phyloP scores from a whole-genome alignment of 106 monocot genomes.

The Dendrobium officinale region DNA sequence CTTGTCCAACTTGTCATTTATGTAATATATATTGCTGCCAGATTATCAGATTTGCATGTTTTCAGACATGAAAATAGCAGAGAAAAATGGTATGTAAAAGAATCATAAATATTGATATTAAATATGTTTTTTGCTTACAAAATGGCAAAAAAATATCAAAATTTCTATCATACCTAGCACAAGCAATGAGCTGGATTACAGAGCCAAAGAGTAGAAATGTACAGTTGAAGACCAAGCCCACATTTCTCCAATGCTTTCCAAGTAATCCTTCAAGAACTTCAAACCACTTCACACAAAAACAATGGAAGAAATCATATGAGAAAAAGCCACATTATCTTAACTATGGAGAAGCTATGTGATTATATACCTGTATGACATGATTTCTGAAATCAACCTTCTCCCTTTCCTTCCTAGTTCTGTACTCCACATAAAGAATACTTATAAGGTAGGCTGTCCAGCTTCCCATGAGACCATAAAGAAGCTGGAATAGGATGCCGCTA shows the following conservation, averaged over 20 bases:
- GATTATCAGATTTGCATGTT: neutral
- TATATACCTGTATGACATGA: slow-evolving; percentile 60
- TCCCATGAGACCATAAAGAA: slow-evolving; percentile 61
- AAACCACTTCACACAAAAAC: slow-evolving; percentile 46
- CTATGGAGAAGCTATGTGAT: neutral
- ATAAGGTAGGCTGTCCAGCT: slow-evolving; percentile 85
- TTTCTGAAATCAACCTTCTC: slow-evolving; percentile 73
- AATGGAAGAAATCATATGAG: neutral
- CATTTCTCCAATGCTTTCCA: slow-evolving; percentile 76
- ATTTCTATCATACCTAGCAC: slow-evolving; percentile 45
- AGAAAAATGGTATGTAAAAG: no score
- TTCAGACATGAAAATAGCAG: no score
- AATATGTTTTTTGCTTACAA: no score
- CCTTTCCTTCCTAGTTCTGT: slow-evolving; percentile 74
- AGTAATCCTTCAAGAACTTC: slow-evolving; percentile 68
- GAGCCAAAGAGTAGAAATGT: slow-evolving; percentile 79
- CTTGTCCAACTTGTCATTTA: slow-evolving; percentile 77
- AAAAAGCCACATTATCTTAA: neutral
- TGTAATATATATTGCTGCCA: slow-evolving; percentile 73
- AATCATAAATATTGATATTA: no score
- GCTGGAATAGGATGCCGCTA: slow-evolving; percentile 54
- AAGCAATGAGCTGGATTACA: slow-evolving; percentile 76
- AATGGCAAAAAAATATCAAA: neutral
- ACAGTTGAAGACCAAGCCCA: slow-evolving; percentile 70
- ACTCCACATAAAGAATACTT: slow-evolving; percentile 67